phyloP scores from a whole-genome alignment of 1,139 yeast genomes.

The Geotrichum australiense region DNA sequence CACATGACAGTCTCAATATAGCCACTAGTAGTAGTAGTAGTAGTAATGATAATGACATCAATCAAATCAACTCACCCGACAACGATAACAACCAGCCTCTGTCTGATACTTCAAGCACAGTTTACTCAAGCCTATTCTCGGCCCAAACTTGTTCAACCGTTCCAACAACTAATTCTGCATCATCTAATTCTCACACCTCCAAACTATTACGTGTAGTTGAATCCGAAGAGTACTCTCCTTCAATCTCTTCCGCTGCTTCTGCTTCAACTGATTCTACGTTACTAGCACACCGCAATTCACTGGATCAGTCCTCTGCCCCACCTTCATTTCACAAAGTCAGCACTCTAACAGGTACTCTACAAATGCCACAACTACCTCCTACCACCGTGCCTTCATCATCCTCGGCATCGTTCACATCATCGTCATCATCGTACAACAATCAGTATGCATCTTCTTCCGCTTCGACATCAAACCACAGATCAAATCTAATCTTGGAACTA shows the following conservation, averaged over 20 bases:
- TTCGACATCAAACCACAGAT: not conserved
- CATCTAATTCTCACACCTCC: constrained; percentile 6
- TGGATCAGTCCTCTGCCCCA: not conserved
- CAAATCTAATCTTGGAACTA: constrained; percentile 3
- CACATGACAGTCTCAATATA: too few relatives aligned
- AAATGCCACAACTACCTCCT: not conserved
- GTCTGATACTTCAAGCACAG: constrained; percentile 4
- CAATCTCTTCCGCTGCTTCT: not conserved
- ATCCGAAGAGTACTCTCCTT: constrained; percentile 8
- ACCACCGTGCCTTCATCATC: not conserved
- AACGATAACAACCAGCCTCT: not conserved
- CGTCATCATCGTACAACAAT: not conserved
- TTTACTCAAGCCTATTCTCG: constrained; percentile 12
- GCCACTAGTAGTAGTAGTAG: too few relatives aligned
- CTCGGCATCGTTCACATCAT: not conserved
- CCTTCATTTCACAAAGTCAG: not conserved
- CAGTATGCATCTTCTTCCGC: constrained; percentile 1
- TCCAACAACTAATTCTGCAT: constrained; percentile 8
- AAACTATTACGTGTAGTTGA: constrained; percentile 9
- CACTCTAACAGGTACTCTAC: not conserved
- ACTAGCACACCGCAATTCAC: not conserved
- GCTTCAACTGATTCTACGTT: not conserved
- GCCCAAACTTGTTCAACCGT: not conserved
- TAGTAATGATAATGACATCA: too few relatives aligned
- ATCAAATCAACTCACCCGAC: too few relatives aligned